Base-by-base conservation (phyloP, 257 asterid species). In the Solanum lycopersicoides region DNA sequence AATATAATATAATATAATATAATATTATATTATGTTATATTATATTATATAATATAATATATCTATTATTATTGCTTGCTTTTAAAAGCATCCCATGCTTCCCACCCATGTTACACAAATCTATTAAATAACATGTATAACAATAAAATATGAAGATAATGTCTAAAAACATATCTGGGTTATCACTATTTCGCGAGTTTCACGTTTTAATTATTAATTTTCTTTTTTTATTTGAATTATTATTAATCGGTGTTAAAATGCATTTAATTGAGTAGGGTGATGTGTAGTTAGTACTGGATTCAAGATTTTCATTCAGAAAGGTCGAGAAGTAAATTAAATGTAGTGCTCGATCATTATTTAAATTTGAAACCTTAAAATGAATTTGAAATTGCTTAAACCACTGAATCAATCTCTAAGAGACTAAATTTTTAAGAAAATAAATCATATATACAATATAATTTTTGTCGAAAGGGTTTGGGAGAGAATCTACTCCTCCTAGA, bases 71-170 rank as follows among this genome's bases (percentile, higher is more conserved):
- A 56, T 56, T 82, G 69, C 41, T 82, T 82, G 21, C 85, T 82
- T 50, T 82, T 82, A 82, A 82, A 30, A 82, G 71, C 85, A 82
- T 82, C 85, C 85, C 85, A 50, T 82, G 85, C 69, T 82, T 32
- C 69, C 85, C 32, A 82, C 71, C 85, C 85, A 82, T 82, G 85
- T 50, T 82, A 82, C 85, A 50, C 45, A 82, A 65, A 30, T 30
- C 9, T 50, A 82, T 82, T 82, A 18, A 82, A 82, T 14, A 76
- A 7, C 9, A 72, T 72, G 14, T 9, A 72, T 4, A 72, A 4
- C 3, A 16, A 34, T 72, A 18, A 16, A 72, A 72, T 72, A 72
- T 9, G 30, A 11, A 65, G 4, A n/a, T n/a, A 65, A 65, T n/a
- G 18, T 65, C 32, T 63, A 11, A 2, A 4, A 1, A 4, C 1